Evolutionary conservation across 306 rosid genomes (phyloP).

Genomic region (Albizia julibrissin): DNA sequence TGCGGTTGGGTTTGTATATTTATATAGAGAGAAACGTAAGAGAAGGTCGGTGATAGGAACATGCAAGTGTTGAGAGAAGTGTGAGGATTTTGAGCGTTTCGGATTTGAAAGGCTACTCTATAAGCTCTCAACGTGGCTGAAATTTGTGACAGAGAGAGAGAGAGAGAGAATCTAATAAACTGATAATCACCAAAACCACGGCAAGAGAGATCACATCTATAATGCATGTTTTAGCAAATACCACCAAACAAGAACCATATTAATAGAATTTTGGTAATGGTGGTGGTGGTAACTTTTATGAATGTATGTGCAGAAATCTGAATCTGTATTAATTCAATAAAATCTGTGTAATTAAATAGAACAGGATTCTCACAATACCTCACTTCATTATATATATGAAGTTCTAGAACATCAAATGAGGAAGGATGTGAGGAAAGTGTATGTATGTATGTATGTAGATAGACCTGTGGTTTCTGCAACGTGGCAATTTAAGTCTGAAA

Average conservation of each 20-base stretch:
- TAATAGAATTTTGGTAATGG: not conserved
- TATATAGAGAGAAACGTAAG: slow-evolving; percentile 30
- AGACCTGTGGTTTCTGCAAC: slow-evolving; percentile 14
- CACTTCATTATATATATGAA: not conserved
- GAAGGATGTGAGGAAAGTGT: not conserved
- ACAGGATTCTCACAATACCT: slow-evolving; percentile 24
- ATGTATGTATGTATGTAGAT: not conserved
- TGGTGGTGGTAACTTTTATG: not conserved
- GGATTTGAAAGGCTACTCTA: not conserved
- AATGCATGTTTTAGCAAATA: slow-evolving; percentile 34
- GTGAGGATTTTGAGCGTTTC: slow-evolving; percentile 14
- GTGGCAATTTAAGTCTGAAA: slow-evolving; percentile 25
- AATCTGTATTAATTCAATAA: slow-evolving; percentile 6
- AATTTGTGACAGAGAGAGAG: slow-evolving; percentile 7
- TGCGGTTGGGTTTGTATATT: slow-evolving; percentile 18
- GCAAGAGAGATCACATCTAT: slow-evolving; percentile 30
- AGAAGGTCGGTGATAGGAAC: not conserved
- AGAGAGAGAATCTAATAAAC: slow-evolving; percentile 37
- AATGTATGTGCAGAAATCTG: not conserved
- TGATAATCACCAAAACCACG: slow-evolving; percentile 41
- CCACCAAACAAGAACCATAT: slow-evolving; percentile 8
- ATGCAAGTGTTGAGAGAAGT: slow-evolving; percentile 18
- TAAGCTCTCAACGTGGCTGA: slow-evolving; percentile 46
- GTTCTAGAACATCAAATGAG: not conserved
- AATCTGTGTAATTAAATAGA: slow-evolving; percentile 11